Evolutionary conservation across 495 filamentous ascomycete species (phyloP), one percentile per base, ranked within the genome.

Genomic region (Aspergillus ostianus): DNA sequence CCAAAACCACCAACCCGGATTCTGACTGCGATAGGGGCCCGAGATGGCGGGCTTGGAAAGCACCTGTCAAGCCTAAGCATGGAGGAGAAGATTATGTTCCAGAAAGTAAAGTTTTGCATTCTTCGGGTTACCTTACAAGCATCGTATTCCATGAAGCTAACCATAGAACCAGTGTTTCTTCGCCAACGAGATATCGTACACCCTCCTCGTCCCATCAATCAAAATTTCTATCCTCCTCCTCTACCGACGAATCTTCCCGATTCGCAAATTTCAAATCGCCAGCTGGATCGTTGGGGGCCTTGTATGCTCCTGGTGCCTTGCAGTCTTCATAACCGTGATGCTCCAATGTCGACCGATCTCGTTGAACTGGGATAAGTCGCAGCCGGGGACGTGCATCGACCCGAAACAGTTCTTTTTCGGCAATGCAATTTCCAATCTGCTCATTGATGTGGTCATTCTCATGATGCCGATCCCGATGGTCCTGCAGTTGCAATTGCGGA

Each of bases 371-470:
- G 61, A 69, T 50, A 47, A 59, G 0, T 19, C 12, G 12, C 18
- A 59, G 0, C 56, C 57, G 2, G 74, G 67, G 5, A 63, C 54
- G 0, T 77, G 74, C 55, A 59, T 74, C 45, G 53, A 77, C 47
- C 62, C 70, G 29, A 66, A 70, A 20, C 58, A 56, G 1, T 64
- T 64, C 26, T 36, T 68, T 58, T 76, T 73, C 58, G 72, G 69
- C 53, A 77, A 70, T 18, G 74, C 71, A 53, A 71, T 72, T 36
- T 67, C 67, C 0, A 76, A 78, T 55, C 58, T 76, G 6, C 47
- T 70, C 12, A 68, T 65, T 7, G 73, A 76, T 50, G 50, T 76
- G 17, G 74, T 73, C 67, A 71, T 78, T 13, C 73, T 78, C 41
- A n/a, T 64, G 0, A 70, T 78, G 51, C 73, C 73, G 2, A 65